phyloP scores from a whole-genome alignment of 306 rosid genomes.

The Canavalia ensiformis region DNA sequence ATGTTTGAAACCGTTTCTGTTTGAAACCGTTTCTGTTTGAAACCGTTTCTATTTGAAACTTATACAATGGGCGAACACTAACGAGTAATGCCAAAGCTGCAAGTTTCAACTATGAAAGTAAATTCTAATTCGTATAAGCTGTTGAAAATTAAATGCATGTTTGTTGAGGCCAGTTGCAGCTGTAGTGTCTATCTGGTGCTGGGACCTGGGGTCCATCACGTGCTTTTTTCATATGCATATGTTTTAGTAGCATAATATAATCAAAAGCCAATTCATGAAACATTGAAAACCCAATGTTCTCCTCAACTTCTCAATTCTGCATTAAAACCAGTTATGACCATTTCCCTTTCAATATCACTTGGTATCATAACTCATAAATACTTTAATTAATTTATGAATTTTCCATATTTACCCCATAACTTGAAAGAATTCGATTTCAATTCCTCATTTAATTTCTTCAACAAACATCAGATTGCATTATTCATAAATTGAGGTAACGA shows the following conservation, averaged over 20 bases:
- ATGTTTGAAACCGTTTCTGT: too few relatives aligned
- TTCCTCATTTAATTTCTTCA: not conserved
- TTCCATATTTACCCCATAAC: not conserved
- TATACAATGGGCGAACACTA: not conserved
- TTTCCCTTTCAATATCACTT: not conserved
- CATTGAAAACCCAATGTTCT: not conserved
- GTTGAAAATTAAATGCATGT: slow-evolving; percentile 37
- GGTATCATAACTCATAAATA: not conserved
- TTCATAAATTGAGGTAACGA: not conserved
- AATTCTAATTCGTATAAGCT: not conserved
- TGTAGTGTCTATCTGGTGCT: not conserved
- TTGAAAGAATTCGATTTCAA: not conserved
- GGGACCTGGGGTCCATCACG: slow-evolving; percentile 27
- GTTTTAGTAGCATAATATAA: not conserved
- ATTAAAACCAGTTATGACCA: not conserved
- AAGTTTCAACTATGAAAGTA: slow-evolving; percentile 10
- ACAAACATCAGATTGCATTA: not conserved
- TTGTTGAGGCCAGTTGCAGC: slow-evolving; percentile 25
- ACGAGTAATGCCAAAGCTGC: not conserved
- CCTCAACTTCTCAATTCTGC: not conserved
- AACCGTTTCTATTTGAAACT: not conserved
- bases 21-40: too few relatives aligned
- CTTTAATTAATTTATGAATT: not conserved
- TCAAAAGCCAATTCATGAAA: not conserved
- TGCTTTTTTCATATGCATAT: slow-evolving; percentile 27